Conservation (phyloP, 768 basidiomycete species). For the Boletus rubropictus region DNA sequence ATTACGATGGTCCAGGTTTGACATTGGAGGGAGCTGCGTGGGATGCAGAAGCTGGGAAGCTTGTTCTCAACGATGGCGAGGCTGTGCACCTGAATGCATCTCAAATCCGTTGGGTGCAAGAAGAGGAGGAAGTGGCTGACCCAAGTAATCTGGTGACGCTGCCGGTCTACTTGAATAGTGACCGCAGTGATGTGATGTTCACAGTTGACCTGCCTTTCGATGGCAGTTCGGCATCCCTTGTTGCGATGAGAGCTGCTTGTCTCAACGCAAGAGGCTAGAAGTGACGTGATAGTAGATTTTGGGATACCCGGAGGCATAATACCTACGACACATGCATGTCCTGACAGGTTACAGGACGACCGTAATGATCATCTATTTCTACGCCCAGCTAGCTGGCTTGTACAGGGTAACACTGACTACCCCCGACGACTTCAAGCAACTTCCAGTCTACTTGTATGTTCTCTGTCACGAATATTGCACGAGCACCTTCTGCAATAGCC, state of each 20-base stretch:
- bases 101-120: constrained; percentile 83
- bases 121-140: constrained; percentile 32
- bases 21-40: constrained; percentile 84
- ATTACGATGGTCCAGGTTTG: constrained; percentile 50
- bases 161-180: constrained; percentile 88
- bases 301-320: constrained; percentile 25
- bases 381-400: constrained; percentile 10
- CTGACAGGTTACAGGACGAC: constrained; percentile 10
- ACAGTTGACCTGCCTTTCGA: constrained; percentile 82
- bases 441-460: constrained; percentile 89
- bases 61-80: constrained; percentile 82
- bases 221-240: constrained; percentile 55
- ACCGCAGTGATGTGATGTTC: constrained; percentile 87
- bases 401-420: constrained; percentile 25
- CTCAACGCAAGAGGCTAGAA: constrained; percentile 70
- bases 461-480: constrained; percentile 61
- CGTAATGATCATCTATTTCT: constrained; percentile 16
- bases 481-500: constrained; percentile 76
- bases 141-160: constrained; percentile 57
- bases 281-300: constrained; percentile 3
- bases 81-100: constrained; percentile 73
- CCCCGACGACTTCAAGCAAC: constrained; percentile 62
- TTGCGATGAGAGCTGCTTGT: constrained; percentile 86
- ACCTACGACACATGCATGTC: constrained; percentile 19
- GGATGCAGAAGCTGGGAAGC: constrained; percentile 45